phyloP scores from a whole-genome alignment of 306 rosid species.

The Rosa lucieae region DNA sequence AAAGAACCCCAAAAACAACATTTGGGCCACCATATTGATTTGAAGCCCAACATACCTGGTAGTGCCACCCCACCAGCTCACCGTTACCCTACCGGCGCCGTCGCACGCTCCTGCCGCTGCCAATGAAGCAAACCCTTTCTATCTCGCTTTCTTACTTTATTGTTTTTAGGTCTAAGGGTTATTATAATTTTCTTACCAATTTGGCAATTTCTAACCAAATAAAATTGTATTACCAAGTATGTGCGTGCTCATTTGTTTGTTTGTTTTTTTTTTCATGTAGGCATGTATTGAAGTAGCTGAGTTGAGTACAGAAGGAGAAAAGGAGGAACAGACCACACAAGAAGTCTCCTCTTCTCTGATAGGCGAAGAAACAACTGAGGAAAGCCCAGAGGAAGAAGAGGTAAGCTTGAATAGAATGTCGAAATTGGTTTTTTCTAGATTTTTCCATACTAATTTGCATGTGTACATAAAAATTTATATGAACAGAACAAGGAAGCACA shows the following conservation, averaged over 20 bases:
- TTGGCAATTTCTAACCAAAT: too few species aligned
- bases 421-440: slow-evolving; percentile 1
- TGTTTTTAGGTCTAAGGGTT: not conserved
- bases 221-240: not conserved
- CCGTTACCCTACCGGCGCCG: not conserved
- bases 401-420: slow-evolving; percentile 17
- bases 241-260: too few species aligned
- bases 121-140: not conserved
- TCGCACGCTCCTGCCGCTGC: not conserved
- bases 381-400: slow-evolving; percentile 31
- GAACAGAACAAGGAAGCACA: slow-evolving; percentile 23
- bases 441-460: slow-evolving; percentile 2
- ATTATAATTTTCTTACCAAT: too few species aligned
- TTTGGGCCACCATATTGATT: not conserved
- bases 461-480: not conserved
- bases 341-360: slow-evolving; percentile 19
- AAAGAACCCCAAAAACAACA: not conserved
- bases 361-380: slow-evolving; percentile 11
- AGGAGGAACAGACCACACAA: slow-evolving; percentile 13
- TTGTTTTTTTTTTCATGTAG: not conserved
- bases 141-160: not conserved
- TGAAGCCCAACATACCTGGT: not conserved
- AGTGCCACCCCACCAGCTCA: not conserved
- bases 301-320: slow-evolving; percentile 15
- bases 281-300: slow-evolving; percentile 11